phyloP scores from a whole-genome alignment of 1,284 basidiomycete genomes.

The Cryptococcus sp. region DNA sequence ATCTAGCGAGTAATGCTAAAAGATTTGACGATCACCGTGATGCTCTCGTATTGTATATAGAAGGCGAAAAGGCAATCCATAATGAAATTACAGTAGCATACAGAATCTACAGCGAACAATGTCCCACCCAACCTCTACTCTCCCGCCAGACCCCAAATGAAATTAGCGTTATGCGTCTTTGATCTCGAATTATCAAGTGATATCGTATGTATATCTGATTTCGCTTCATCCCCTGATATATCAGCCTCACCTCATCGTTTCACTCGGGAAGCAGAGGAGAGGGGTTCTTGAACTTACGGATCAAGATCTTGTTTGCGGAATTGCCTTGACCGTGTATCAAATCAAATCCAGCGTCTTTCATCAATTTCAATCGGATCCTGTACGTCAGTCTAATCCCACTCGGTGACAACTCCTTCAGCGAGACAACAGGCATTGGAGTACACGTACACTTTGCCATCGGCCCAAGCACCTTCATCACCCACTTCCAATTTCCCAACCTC shows the following conservation, averaged over 20 bases:
- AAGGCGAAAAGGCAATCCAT: no score
- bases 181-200: conserved; percentile 26
- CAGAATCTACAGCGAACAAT: not conserved
- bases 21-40: no score
- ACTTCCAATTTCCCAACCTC: conserved; percentile 28
- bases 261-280: not conserved
- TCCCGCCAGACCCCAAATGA: conserved; percentile 39
- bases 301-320: conserved; percentile 26
- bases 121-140: conserved; percentile 12
- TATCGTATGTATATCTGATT: conserved; percentile 35
- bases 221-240: conserved; percentile 38
- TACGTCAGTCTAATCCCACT: not conserved
- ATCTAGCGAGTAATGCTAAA: no score
- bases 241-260: no score
- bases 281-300: conserved; percentile 37
- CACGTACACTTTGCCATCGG: conserved; percentile 34
- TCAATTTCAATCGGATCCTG: conserved; percentile 37
- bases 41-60: no score
- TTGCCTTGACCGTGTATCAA: conserved; percentile 19
- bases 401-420: not conserved
- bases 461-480: conserved; percentile 25
- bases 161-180: conserved; percentile 35
- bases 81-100: not conserved
- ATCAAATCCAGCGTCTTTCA: conserved; percentile 35
- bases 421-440: not conserved